Conservation (phyloP, 768 basidiomycete species). For the Vararia minispora region DNA sequence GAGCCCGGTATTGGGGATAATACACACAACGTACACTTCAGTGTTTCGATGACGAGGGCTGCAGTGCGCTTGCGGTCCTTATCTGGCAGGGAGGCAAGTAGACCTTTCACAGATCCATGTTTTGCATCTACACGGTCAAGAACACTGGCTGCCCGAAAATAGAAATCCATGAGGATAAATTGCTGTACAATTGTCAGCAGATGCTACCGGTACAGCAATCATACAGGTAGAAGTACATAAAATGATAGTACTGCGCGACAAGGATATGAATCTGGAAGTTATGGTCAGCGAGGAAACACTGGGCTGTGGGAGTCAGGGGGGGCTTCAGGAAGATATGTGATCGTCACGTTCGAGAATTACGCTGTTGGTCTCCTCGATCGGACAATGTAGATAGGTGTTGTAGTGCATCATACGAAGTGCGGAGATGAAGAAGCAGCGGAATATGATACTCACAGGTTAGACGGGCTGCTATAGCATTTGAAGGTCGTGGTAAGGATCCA, state of each 20-base stretch:
- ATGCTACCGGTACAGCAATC: constrained; percentile 5
- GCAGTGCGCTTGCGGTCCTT: constrained; percentile 69
- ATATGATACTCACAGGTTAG: constrained; percentile 7
- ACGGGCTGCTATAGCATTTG: too few species aligned
- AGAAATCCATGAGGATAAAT: constrained; percentile 80
- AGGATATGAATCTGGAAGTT: constrained; percentile 2
- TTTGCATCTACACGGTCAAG: constrained; percentile 82
- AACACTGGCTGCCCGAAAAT: constrained; percentile 78
- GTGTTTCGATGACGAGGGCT: constrained; percentile 85
- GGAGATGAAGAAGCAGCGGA: background rate
- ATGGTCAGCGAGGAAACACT: background rate
- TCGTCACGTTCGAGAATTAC: constrained; percentile 11
- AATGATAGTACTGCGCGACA: constrained; percentile 6
- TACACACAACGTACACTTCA: constrained; percentile 57
- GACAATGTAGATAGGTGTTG: constrained; percentile 89
- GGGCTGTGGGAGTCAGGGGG: background rate
- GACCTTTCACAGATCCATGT: constrained; percentile 86
- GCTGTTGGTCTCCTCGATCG: constrained; percentile 32
- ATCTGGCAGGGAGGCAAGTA: constrained; percentile 62
- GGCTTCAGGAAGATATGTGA: background rate
- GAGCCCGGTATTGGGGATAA: too few species aligned
- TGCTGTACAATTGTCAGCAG: constrained; percentile 6
- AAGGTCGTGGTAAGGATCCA: too few species aligned
- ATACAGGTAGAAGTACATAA: background rate
- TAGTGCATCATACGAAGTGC: constrained; percentile 10